These are phyloP conservation scores for Helotiales sp. DNA, from an alignment of 2,329 filamentous ascomycete genomes.

Conservation along the genomic window DNA sequence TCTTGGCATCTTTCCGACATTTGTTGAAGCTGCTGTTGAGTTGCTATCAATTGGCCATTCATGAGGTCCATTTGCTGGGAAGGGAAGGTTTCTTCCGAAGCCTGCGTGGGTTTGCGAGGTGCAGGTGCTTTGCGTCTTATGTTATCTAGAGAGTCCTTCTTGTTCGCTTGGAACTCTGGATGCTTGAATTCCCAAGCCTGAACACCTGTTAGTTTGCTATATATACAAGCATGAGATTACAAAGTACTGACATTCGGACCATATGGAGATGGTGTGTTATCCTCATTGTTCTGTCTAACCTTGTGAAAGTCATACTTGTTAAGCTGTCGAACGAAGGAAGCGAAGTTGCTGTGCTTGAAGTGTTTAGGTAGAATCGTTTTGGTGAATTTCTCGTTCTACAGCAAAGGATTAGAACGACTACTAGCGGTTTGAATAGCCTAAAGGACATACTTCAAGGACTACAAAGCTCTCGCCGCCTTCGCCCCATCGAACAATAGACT, in stretches of 20 bases:
- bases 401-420: conserved; percentile 22
- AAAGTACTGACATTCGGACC: conserved; percentile 66
- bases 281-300: conserved; percentile 87
- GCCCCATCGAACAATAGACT: conserved; percentile 92
- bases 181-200: conserved; percentile 97
- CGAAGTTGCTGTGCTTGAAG: conserved; percentile 99
- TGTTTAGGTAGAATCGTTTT: conserved; percentile 96
- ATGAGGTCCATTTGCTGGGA: conserved; percentile 87
- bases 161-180: conserved; percentile 91
- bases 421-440: not conserved
- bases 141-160: conserved; percentile 94
- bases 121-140: conserved; percentile 94
- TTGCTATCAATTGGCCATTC: conserved; percentile 84
- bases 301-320: conserved; percentile 99
- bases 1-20: conserved; percentile 84
- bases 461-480: conserved; percentile 95
- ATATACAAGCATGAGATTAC: not conserved
- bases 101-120: conserved; percentile 70
- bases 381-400: conserved; percentile 94
- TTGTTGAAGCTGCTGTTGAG: conserved; percentile 87
- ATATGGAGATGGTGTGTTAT: conserved; percentile 78
- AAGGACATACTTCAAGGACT: conserved; percentile 81
- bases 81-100: conserved; percentile 70
- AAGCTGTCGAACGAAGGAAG: conserved; percentile 90
- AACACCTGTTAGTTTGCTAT: conserved; percentile 31